These are phyloP conservation scores for Diaporthe sp. DNA, from an alignment of 2,329 filamentous ascomycete species.

Conservation along the genomic window DNA sequence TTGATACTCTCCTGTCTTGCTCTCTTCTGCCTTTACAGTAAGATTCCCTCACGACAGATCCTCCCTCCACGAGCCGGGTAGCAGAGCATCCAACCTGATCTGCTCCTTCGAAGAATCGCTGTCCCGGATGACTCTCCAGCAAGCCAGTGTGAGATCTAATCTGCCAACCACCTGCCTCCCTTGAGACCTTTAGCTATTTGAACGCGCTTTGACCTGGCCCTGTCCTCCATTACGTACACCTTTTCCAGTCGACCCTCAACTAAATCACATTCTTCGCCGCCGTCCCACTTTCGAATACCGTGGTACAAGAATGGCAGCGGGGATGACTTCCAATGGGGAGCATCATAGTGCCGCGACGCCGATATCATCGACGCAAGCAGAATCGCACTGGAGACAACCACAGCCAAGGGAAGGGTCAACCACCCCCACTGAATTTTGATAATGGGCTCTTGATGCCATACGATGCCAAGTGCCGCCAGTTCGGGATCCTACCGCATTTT, in stretches of 20 bases:
- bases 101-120: neutral
- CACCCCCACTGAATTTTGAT: neutral
- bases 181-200: neutral
- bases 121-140: neutral
- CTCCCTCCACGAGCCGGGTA: neutral
- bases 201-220: neutral
- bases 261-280: neutral
- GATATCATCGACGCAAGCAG: neutral
- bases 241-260: neutral
- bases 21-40: neutral
- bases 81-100: neutral
- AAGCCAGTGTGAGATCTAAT: neutral
- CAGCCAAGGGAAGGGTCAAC: neutral
- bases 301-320: neutral
- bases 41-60: neutral
- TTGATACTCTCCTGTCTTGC: neutral
- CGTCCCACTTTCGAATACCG: neutral
- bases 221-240: neutral
- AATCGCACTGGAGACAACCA: neutral
- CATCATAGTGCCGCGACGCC: neutral
- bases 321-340: slow-evolving; percentile 10
- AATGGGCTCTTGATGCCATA: neutral
- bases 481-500: neutral
- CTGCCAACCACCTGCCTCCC: slow-evolving; percentile 7
- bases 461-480: neutral